Conservation (phyloP, 441 rosid genomes). For the Bruguiera hainesii region DNA sequence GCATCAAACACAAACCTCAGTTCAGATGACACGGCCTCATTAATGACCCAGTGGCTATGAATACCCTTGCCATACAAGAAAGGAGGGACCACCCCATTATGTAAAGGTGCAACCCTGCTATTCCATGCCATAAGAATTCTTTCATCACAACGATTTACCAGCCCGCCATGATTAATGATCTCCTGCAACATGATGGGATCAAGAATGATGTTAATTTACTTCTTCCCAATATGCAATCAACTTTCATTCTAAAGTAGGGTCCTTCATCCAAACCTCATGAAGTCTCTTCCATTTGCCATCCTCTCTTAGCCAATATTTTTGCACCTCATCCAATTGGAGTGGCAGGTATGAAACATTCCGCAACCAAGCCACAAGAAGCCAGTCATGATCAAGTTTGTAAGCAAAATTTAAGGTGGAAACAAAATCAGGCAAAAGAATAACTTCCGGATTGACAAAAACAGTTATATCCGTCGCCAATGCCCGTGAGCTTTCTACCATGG, state of each 20-base stretch:
- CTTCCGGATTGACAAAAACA: constrained; percentile 49
- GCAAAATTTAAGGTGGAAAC: constrained; percentile 51
- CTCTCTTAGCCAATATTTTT: constrained; percentile 53
- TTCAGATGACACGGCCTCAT: constrained; percentile 60
- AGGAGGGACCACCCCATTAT: constrained; percentile 81
- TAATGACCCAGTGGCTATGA: constrained; percentile 64
- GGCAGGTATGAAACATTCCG: constrained; percentile 47
- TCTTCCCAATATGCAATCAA: constrained; percentile 20
- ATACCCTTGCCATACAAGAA: constrained; percentile 73
- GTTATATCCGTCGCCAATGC: constrained; percentile 44
- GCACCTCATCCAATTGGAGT: constrained; percentile 45
- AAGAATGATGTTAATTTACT: constrained; percentile 33
- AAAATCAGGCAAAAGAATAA: constrained; percentile 59
- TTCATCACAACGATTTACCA: constrained; percentile 39
- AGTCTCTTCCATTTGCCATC: constrained; percentile 44
- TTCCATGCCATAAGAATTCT: constrained; percentile 84
- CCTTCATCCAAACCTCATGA: constrained; percentile 53
- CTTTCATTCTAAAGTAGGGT: constrained; percentile 24
- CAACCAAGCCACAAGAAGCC: constrained; percentile 77
- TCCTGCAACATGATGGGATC: constrained; percentile 62
- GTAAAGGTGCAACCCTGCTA: constrained; percentile 47
- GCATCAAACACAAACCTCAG: constrained; percentile 81
- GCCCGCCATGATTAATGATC: constrained; percentile 35
- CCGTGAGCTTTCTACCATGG: constrained; percentile 67
- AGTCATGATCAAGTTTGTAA: constrained; percentile 49